A percentile compares a stretch with the other conserved stretches of the same genome.
Evolutionary conservation across 805 yeast species (phyloP).

Genomic region (Kluyveromyces lactis): DNA sequence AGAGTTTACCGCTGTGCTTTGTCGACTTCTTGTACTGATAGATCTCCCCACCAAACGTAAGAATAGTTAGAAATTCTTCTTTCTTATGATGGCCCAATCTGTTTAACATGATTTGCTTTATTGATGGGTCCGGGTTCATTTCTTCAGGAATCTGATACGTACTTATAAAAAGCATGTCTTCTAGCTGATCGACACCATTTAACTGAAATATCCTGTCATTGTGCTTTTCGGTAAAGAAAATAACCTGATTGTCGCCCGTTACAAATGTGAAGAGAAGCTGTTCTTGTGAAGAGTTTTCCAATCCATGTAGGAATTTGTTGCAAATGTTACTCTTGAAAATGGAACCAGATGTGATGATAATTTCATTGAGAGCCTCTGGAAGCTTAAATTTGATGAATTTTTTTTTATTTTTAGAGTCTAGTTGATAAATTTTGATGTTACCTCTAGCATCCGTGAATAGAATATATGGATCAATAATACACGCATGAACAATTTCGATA

Average conservation of each 20-base stretch:
- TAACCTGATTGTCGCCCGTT: conserved; percentile 68
- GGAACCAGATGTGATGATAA: conserved; percentile 64
- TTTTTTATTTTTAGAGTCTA: conserved; percentile 29
- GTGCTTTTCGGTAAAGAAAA: conserved; percentile 50
- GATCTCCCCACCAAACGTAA: conserved; percentile 79
- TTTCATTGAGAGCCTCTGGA: conserved; percentile 32
- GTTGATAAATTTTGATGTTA: conserved; percentile 53
- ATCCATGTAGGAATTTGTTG: conserved; percentile 30
- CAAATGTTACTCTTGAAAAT: conserved; percentile 44
- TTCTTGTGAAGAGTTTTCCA: conserved; percentile 18
- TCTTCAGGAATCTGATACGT: conserved; percentile 29
- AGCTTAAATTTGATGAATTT: conserved; percentile 30
- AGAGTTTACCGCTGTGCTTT: conserved; percentile 11
- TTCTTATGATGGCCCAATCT: conserved; percentile 53
- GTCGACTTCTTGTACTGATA: conserved; percentile 51
- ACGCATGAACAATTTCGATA: conserved; percentile 56
- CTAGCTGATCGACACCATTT: conserved; percentile 30
- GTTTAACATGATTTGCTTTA: conserved; percentile 58
- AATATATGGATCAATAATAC: conserved; percentile 53
- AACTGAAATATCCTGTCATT: conserved; percentile 33
- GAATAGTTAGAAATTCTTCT: conserved; percentile 58
- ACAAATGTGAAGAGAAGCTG: conserved; percentile 50
- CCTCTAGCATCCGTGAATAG: conserved; percentile 61
- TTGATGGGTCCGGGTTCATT: conserved; percentile 59
- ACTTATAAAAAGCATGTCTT: conserved; percentile 32